Base-by-base conservation (phyloP, 164 flowering plant species). In the Warburgia ugandensis region DNA sequence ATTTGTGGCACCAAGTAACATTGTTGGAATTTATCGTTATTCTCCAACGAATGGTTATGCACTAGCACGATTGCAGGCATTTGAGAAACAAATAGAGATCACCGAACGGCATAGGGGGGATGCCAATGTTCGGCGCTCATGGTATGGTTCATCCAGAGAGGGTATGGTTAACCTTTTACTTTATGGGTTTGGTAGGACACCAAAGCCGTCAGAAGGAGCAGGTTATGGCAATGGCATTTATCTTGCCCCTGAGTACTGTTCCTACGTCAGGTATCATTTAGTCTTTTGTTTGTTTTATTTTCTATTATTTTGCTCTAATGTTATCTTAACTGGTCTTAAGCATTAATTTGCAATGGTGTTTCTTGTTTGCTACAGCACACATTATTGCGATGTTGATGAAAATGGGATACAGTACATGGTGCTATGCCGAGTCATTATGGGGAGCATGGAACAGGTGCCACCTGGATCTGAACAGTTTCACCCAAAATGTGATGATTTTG, bases 361-460 rank as follows among this genome's bases (percentile, higher is more conserved):
- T n/a, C 19, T 1, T 13, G 1, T 13, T 40, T 17, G 20, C 29
- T 53, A 16, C 68, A 80, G 83, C 58, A 51, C 70, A 52, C 54
- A 44, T 10, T 48, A 38, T 23, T 56, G 50, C 10, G 45, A 29
- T 52, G 60, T 46, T 35, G 84, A 79, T 55, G 61, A 53, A 35
- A 68, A 68, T 46, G 82, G 80, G 3, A 17, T 70, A 11, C 58
- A 65, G 36, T 69, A 73, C 59, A 16, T 77, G 39, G 29, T 81
- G 61, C 64, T 81, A 14, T 81, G 84, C 40, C 77, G 80, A 6
- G 71, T 81, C 33, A 55, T 74, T n/a, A 43, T 81, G 61, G 87
- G 87, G 52, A 68, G 66, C 7, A 7, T 59, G 33, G 84, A 81
- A 66, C 56, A 71, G 48, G 69, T 81, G 8, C 58, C 14, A 10